These are phyloP conservation scores for Saprolegnia diclina DNA, from an alignment of 352 stramenopile species.

Conservation along the genomic window DNA sequence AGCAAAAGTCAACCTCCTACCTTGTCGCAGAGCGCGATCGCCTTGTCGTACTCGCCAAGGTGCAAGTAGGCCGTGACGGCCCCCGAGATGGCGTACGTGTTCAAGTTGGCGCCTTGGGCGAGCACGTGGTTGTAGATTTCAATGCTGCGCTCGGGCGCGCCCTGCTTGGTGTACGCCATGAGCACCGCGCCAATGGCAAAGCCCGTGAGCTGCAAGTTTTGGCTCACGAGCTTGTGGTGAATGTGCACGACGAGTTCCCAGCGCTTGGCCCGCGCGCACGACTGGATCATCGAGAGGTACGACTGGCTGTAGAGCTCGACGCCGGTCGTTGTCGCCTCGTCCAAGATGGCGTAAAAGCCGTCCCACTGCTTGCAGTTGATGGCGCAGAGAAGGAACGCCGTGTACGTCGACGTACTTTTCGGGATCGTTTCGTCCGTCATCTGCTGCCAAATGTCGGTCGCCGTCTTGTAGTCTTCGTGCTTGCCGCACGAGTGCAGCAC, in stretches of 20 bases:
- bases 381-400: slow-evolving; percentile 72
- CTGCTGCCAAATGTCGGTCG: slow-evolving; percentile 52
- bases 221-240: slow-evolving; percentile 50
- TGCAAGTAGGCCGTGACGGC: slow-evolving; percentile 14
- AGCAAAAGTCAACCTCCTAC: neutral
- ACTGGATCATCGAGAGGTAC: slow-evolving; percentile 74
- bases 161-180: slow-evolving; percentile 66
- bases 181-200: slow-evolving; percentile 62
- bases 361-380: slow-evolving; percentile 71
- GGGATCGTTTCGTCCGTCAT: slow-evolving; percentile 38
- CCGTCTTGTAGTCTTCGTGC: slow-evolving; percentile 60
- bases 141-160: slow-evolving; percentile 23
- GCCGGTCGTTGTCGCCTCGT: slow-evolving; percentile 28
- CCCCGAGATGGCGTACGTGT: slow-evolving; percentile 6
- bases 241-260: slow-evolving; percentile 61
- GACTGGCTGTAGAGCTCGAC: slow-evolving; percentile 61
- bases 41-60: slow-evolving; percentile 2
- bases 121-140: neutral
- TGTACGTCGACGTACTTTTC: slow-evolving; percentile 52
- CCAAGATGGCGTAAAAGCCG: slow-evolving; percentile 5
- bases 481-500: slow-evolving; percentile 80
- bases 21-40: slow-evolving; percentile 13
- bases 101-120: neutral
- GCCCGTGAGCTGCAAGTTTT: slow-evolving; percentile 37
- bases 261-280: slow-evolving; percentile 66